Conservation (phyloP, 2,329 filamentous ascomycete species). For the Aspergillus ustus region DNA sequence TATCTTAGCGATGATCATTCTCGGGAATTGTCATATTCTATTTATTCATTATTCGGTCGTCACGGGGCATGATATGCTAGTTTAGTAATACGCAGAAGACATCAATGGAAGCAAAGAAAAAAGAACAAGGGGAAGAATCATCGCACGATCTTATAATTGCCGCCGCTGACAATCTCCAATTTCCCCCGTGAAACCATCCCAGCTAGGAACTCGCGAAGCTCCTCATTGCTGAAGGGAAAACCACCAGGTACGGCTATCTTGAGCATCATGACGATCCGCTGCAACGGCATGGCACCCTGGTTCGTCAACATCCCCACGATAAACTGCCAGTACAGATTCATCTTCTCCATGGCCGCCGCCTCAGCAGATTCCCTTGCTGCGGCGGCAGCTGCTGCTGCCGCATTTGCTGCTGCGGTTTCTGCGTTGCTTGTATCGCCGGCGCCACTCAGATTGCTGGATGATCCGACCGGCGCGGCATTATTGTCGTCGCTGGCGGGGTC, state of each 20-base stretch:
- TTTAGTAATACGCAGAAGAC: background rate
- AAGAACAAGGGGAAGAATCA: conserved; percentile 17
- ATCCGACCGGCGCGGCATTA: background rate
- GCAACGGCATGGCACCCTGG: conserved; percentile 79
- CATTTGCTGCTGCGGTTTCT: conserved; percentile 29
- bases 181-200: conserved; percentile 76
- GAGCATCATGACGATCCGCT: conserved; percentile 90
- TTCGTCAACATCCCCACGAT: conserved; percentile 96
- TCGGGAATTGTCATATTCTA: background rate
- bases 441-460: conserved; percentile 20
- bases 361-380: conserved; percentile 53
- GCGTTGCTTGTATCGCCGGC: conserved; percentile 19
- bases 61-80: background rate
- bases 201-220: conserved; percentile 77
- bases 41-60: background rate
- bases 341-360: conserved; percentile 69
- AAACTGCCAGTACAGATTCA: conserved; percentile 84
- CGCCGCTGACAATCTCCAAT: conserved; percentile 68
- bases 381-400: conserved; percentile 39
- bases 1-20: conserved; percentile 11
- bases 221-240: conserved; percentile 87
- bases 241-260: conserved; percentile 87
- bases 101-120: background rate
- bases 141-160: conserved; percentile 65
- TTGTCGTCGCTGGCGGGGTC: conserved; percentile 16